These are phyloP conservation scores for Graphilbum ipis-grandicollis DNA, from an alignment of 2,329 filamentous ascomycete genomes.

Conservation along the genomic window DNA sequence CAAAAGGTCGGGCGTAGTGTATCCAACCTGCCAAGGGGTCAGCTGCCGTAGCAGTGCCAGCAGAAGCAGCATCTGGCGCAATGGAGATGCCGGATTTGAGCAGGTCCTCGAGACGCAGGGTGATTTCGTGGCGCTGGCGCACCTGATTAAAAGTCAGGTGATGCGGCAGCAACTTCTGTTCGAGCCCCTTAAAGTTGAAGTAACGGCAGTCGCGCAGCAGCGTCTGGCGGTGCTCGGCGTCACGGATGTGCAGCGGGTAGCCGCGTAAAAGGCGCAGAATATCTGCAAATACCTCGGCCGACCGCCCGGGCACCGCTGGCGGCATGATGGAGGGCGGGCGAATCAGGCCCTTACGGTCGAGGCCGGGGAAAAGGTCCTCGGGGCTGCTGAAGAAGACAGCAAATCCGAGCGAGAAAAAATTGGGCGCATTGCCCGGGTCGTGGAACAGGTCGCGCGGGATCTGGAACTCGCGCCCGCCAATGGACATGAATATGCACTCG, in stretches of 20 bases:
- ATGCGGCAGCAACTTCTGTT: conserved; percentile 72
- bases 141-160: conserved; percentile 57
- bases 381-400: conserved; percentile 72
- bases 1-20: conserved; percentile 68
- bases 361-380: conserved; percentile 67
- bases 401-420: conserved; percentile 89
- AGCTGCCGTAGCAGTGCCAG: conserved; percentile 9
- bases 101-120: conserved; percentile 69
- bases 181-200: conserved; percentile 80
- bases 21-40: conserved; percentile 34
- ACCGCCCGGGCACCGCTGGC: conserved; percentile 63
- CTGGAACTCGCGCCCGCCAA: conserved; percentile 74
- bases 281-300: conserved; percentile 70
- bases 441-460: conserved; percentile 80
- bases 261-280: conserved; percentile 67
- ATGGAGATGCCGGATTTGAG: conserved; percentile 69
- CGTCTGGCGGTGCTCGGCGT: conserved; percentile 58
- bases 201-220: conserved; percentile 78
- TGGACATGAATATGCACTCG: conserved; percentile 80
- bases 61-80: conserved; percentile 30
- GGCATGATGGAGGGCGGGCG: conserved; percentile 76
- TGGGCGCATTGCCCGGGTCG: conserved; percentile 75
- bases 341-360: conserved; percentile 61
- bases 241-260: conserved; percentile 61
- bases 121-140: conserved; percentile 54